A percentile compares a stretch with the other conserved stretches of the same genome.
phyloP scores from a whole-genome alignment of 352 stramenopile species.

The Thraustochytrium sp. region DNA sequence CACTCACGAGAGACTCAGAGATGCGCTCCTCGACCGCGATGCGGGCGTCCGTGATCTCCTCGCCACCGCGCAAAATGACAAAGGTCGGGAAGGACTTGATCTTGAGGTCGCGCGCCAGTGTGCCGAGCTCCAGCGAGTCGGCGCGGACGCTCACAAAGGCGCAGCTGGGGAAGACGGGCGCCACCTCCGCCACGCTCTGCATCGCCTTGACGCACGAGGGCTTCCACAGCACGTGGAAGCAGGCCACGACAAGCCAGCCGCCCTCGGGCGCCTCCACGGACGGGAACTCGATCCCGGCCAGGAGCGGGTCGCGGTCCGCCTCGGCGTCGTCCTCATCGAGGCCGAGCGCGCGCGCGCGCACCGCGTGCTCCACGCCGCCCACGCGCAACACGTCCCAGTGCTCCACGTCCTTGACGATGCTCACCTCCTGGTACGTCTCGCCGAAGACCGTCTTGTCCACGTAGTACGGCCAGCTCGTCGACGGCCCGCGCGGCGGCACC shows the following conservation, averaged over 20 bases:
- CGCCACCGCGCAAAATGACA: constrained; percentile 45
- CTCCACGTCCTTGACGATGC: neutral
- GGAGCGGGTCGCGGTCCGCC: no score
- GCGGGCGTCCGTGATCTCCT: constrained; percentile 43
- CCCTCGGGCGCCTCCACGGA: constrained; percentile 14
- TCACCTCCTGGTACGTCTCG: constrained; percentile 41
- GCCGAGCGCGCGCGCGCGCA: neutral
- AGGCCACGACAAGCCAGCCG: constrained; percentile 46
- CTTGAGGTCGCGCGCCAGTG: constrained; percentile 19
- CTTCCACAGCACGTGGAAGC: constrained; percentile 47
- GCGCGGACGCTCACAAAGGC: constrained; percentile 42
- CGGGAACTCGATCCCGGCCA: neutral
- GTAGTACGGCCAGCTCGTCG: constrained; percentile 47
- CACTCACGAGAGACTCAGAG: constrained; percentile 19
- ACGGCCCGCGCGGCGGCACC: constrained; percentile 14
- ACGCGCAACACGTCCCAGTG: constrained; percentile 27
- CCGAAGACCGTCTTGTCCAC: constrained; percentile 48
- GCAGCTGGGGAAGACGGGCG: constrained; percentile 40
- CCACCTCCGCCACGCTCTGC: constrained; percentile 36
- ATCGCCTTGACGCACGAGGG: constrained; percentile 44
- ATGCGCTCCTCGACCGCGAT: constrained; percentile 11
- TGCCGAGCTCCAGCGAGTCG: constrained; percentile 35
- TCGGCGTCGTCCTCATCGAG: neutral
- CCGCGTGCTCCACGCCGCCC: neutral
- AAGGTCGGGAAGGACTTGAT: constrained; percentile 45